Base-by-base conservation (phyloP, 768 basidiomycete species). In the Tulasnella sp. region DNA sequence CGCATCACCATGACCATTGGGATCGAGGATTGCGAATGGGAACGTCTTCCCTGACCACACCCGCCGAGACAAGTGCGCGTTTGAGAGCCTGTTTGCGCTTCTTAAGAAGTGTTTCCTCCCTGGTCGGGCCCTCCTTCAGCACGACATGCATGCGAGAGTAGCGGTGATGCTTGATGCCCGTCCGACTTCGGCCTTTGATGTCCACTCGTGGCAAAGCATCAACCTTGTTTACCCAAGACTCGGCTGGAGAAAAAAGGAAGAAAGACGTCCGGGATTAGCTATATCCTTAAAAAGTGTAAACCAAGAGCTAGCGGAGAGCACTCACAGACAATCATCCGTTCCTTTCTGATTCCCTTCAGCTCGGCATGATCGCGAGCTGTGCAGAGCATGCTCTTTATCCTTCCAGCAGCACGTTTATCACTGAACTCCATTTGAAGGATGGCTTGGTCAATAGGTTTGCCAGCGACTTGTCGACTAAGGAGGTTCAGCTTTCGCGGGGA, bases 361-460 rank as follows among this genome's bases (percentile, higher is more conserved):
- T 91, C 88, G 41, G 97, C 97, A 83, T 97, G 94, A 84, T 96
- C 91, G 84, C 94, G 93, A 2, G 96, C 96, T 0, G 94, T 91
- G 18, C 91, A 91, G 72, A 99, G 89, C 90, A 96, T 96, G 83
- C 93, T 94, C 90, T 95, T 92, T 80, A 99, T 91, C 81, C 95
- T 92, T 73, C 88, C 89, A 82, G 95, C 93, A 20, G 94, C 95
- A 34, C 95, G 90, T 87, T 99, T 99, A 86, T 97, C 93, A 82
- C 94, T 95, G 86, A 98, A 98, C 85, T 94, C 91, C 95, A 99
- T 97, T 84, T 99, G 97, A 80, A 98, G 88, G 85, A 99, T 97
- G 48, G 97, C 97, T 83, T 93, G 91, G 87, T 98, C 97, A 81
- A 98, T 93, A 24, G 97, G 96, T 83, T 96, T 93, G 28, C 95